These are phyloP conservation scores for Trichoderma breve DNA, from an alignment of 2,329 filamentous ascomycete genomes.

Conservation along the genomic window DNA sequence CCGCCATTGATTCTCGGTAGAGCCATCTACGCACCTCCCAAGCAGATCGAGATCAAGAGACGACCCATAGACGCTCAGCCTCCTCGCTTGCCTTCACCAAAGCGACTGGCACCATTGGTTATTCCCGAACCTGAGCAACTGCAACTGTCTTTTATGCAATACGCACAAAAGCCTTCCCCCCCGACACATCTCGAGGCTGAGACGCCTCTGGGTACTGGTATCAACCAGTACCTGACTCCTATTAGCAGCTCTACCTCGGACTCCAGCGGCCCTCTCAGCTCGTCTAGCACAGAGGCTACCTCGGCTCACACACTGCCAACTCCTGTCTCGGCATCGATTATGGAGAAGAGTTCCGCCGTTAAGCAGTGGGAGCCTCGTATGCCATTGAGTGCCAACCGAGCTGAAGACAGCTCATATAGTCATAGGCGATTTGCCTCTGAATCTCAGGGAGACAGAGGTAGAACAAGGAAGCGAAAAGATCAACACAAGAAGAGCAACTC, in stretches of 20 bases:
- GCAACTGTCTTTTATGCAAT: background rate
- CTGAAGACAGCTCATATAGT: constrained; percentile 21
- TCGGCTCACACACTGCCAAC: constrained; percentile 45
- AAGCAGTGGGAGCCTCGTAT: constrained; percentile 42
- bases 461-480: constrained; percentile 55
- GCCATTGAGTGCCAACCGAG: constrained; percentile 1
- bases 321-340: constrained; percentile 48
- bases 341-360: constrained; percentile 44
- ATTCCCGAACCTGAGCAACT: constrained; percentile 42
- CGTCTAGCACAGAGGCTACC: constrained; percentile 39
- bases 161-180: background rate
- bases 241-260: constrained; percentile 37
- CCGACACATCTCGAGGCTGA: constrained; percentile 45
- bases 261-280: constrained; percentile 41
- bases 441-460: constrained; percentile 57
- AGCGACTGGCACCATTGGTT: constrained; percentile 54
- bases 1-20: background rate
- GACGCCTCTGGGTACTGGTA: constrained; percentile 44
- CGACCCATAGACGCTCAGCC: background rate
- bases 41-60: constrained; percentile 23
- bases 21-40: constrained; percentile 27
- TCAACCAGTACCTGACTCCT: constrained; percentile 42
- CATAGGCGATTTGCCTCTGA: constrained; percentile 58
- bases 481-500: constrained; percentile 38
- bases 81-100: constrained; percentile 44